A percentile compares a stretch with the other conserved stretches of the same genome.
phyloP scores from a whole-genome alignment of 495 filamentous ascomycete genomes.

The Xeromyces bisporus region DNA sequence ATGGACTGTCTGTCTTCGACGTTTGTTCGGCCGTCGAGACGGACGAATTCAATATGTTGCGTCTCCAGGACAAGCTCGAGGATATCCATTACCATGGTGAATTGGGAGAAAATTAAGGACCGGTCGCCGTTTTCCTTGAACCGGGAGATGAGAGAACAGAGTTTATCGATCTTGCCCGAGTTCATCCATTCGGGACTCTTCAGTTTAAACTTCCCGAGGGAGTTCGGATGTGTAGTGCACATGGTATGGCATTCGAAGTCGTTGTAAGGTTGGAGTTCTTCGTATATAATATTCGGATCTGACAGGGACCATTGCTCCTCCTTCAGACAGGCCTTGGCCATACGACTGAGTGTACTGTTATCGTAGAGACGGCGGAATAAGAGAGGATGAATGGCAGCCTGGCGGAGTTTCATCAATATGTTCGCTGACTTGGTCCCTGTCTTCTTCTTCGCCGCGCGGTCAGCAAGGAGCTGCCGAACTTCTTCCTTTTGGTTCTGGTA shows the following conservation, averaged over 20 bases:
- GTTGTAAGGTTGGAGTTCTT: conserved; percentile 54
- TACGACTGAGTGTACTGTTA: conserved; percentile 54
- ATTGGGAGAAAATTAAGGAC: conserved; percentile 78
- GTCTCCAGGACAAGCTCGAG: conserved; percentile 66
- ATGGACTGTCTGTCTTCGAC: conserved; percentile 75
- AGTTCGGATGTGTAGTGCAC: conserved; percentile 50
- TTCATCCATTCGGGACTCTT: conserved; percentile 73
- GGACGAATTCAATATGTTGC: conserved; percentile 54
- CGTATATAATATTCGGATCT: conserved; percentile 45
- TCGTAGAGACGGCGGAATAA: conserved; percentile 68
- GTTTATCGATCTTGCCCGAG: conserved; percentile 70
- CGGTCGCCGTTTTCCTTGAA: conserved; percentile 76
- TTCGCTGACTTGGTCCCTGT: conserved; percentile 44
- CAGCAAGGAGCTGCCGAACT: conserved; percentile 36
- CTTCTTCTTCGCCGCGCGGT: conserved; percentile 39
- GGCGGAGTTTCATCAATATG: conserved; percentile 77
- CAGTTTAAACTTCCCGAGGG: conserved; percentile 53
- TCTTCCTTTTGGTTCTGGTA: conserved; percentile 46
- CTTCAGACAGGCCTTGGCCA: conserved; percentile 56
- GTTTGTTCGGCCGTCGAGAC: conserved; percentile 70
- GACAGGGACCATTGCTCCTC: conserved; percentile 43
- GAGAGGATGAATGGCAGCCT: conserved; percentile 84
- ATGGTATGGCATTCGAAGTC: conserved; percentile 75
- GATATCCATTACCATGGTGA: conserved; percentile 80
- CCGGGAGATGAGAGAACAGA: conserved; percentile 50